phyloP scores from a whole-genome alignment of 1,284 basidiomycete species.

The Apiotrichum gracile region DNA sequence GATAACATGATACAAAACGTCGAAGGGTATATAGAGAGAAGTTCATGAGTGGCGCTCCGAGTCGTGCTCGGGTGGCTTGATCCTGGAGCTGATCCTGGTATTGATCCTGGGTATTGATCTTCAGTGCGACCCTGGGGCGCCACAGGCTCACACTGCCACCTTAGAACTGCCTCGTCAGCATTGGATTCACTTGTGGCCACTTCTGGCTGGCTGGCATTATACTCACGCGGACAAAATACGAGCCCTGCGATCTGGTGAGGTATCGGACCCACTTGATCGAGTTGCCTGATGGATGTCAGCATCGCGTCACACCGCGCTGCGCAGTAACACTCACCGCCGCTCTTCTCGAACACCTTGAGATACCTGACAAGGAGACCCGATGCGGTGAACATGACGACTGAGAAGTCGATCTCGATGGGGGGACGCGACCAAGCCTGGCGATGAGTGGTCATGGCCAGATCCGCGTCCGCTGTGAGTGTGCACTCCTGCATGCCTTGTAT shows the following conservation, averaged over 20 bases:
- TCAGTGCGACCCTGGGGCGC: too few species aligned
- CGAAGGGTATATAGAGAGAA: not conserved
- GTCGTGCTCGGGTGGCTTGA: too few species aligned
- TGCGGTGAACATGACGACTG: slow-evolving; percentile 96
- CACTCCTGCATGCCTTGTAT: slow-evolving; percentile 89
- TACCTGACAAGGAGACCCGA: slow-evolving; percentile 94
- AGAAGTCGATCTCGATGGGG: slow-evolving; percentile 94
- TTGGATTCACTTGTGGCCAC: not conserved
- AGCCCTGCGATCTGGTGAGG: slow-evolving; percentile 40
- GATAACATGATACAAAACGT: not conserved
- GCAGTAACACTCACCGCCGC: slow-evolving; percentile 47
- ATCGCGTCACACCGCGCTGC: not conserved
- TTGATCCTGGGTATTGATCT: too few species aligned
- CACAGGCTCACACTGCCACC: too few species aligned
- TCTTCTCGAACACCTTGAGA: slow-evolving; percentile 96
- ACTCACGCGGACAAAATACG: slow-evolving; percentile 43
- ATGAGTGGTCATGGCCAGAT: slow-evolving; percentile 76
- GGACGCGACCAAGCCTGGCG: slow-evolving; percentile 95
- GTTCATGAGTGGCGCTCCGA: too few species aligned
- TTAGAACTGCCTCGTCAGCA: not conserved
- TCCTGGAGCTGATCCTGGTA: too few species aligned
- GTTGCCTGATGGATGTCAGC: not conserved
- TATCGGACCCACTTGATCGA: slow-evolving; percentile 77
- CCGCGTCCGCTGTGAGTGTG: slow-evolving; percentile 76
- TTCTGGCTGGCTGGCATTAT: not conserved